Conservation (phyloP, 2,329 filamentous ascomycete genomes). For the Paracorniculantispora psalliotae region DNA sequence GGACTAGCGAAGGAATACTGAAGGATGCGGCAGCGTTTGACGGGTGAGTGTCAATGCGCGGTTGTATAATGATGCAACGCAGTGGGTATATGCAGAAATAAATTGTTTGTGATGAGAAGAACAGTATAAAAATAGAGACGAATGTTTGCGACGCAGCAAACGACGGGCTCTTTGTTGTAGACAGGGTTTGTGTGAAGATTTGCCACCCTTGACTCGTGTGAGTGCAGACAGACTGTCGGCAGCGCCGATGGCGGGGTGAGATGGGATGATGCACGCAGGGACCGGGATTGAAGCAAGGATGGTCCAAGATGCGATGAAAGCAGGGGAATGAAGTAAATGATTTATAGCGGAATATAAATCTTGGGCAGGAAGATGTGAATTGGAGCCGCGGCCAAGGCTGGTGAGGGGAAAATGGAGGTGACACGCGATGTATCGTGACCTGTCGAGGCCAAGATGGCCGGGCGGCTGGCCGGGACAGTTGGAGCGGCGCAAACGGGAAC, state of each 20-base stretch:
- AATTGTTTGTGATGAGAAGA: not conserved
- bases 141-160: not conserved
- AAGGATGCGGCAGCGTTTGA: not conserved
- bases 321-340: not conserved
- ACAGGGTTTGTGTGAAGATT: slow-evolving; percentile 2
- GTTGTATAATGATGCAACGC: not conserved
- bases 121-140: not conserved
- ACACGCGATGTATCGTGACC: slow-evolving; percentile 8
- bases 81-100: not conserved
- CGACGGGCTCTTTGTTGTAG: not conserved
- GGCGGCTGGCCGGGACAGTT: not conserved
- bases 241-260: slow-evolving; percentile 10
- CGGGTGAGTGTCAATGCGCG: not conserved
- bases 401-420: slow-evolving; percentile 3
- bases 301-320: not conserved
- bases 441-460: not conserved
- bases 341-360: not conserved
- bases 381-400: not conserved
- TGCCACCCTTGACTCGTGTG: slow-evolving; percentile 13
- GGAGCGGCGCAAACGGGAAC: not conserved
- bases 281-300: not conserved
- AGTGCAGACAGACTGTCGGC: slow-evolving; percentile 10
- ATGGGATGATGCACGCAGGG: not conserved
- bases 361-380: not conserved
- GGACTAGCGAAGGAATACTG: not conserved